Base-by-base conservation (phyloP, 2,329 filamentous ascomycete species). In the Akanthomyces lecanii region DNA sequence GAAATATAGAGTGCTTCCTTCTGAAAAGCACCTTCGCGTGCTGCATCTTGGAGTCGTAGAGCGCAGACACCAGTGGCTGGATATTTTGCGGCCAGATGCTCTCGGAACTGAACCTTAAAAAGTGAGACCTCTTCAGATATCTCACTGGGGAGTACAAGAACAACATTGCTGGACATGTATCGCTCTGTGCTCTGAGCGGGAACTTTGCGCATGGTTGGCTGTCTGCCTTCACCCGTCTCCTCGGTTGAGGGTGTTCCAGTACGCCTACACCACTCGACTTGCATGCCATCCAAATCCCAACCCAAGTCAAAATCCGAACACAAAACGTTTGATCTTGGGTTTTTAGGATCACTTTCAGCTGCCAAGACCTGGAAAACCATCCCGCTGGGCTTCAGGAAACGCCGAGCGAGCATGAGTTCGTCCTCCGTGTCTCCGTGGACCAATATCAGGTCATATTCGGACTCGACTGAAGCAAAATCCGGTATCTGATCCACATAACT, bases 1-100 rank as follows among this genome's bases (percentile, higher is more conserved):
- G 82, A 81, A 7, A 85, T 72, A 21, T 42, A 62, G n/a, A 62
- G 52, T 5, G 52, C 38, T 16, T 45, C 60, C 6, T 18, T 50
- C 12, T n/a, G 23, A 11, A 44, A 5, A 3, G 23, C n/a, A 2
- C 18, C 21, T 14, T 50, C 11, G 18, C 33, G 36, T 14, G n/a
- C 52, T 33, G 38, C 25, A 30, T 50, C 60, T 47, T 11, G 11
- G 23, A 62, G 60, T 21, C 45, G 44, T 3, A 36, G 14, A 18
- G 42, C 28, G 21, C 21, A 50, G 11, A 62, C 10, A 8, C 4
- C 6, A 33, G 52, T 62, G 5, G 14, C 23, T 16, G 60, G 48
- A 44, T 28, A 36, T 16, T 56, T 42, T 2, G 10, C 52, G 2
- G 47, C 44, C 21, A 56, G 11, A 28, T 33, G 5, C 18, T 55